These are phyloP conservation scores for Cytospora mali DNA, from an alignment of 2,329 filamentous ascomycete species.

Conservation along the genomic window DNA sequence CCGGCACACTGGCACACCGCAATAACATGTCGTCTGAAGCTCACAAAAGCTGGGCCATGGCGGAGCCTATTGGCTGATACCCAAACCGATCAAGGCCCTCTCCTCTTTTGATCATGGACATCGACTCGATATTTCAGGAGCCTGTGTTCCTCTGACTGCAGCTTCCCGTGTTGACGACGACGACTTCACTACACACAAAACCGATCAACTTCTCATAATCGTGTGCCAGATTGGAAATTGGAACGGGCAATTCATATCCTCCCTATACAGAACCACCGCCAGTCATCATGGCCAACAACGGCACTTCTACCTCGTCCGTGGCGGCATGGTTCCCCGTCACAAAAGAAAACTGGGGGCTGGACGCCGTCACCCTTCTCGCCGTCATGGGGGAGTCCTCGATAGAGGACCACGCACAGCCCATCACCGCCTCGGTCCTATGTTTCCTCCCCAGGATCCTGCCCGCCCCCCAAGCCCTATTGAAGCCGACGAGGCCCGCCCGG, in stretches of 20 bases:
- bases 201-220: neutral
- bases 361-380: slow-evolving; percentile 64
- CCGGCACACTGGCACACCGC: neutral
- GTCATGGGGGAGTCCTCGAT: slow-evolving; percentile 65
- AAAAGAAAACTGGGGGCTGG: slow-evolving; percentile 54
- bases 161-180: no score
- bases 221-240: neutral
- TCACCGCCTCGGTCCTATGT: slow-evolving; percentile 55
- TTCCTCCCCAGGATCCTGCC: slow-evolving; percentile 63
- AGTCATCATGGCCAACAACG: slow-evolving; percentile 33
- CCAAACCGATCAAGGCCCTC: neutral
- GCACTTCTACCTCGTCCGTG: slow-evolving; percentile 2
- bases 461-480: slow-evolving; percentile 64
- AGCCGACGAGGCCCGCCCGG: slow-evolving; percentile 55
- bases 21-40: neutral
- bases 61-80: neutral
- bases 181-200: neutral
- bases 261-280: neutral
- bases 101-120: neutral
- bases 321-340: slow-evolving; percentile 47
- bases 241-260: neutral
- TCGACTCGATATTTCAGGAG: neutral
- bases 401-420: slow-evolving; percentile 58
- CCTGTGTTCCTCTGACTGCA: neutral
- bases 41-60: neutral